Evolutionary conservation across 352 stramenopile species (phyloP), one percentile per base, ranked within the genome.

Genomic region (Bremia lactucae): DNA sequence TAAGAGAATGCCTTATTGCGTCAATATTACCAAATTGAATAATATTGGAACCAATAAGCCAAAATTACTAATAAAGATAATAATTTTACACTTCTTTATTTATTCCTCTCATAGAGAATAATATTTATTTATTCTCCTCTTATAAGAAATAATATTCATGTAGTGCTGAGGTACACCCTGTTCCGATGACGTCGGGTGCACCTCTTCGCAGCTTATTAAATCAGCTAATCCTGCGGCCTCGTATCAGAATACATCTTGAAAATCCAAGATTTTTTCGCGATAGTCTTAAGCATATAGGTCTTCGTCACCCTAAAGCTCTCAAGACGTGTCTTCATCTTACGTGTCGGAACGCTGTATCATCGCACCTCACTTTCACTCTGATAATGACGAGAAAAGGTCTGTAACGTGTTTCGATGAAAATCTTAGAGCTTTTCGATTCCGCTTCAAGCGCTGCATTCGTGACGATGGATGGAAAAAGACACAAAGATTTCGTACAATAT

Each of bases 271-370:
- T n/a, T n/a, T 57, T 59, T 63, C 47, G 3, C 43, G 51, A 28
- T 59, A 65, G 59, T 50, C 55, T 22, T 69, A 59, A 35, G 9
- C 65, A 46, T 31, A 51, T 35, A 21, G 65, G 44, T 31, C 55
- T 40, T 0, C 65, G 57, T 24, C 74, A 61, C 42, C 69, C 69
- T 3, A 70, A 85, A 38, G 70, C 83, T 6, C 63, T 85, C 21
- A 68, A 85, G 53, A 76, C 57, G 38, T 85, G 72, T 62, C 64
- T 85, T 0, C 72, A 85, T 55, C 67, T 82, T 31, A 82, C 73
- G 1, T 83, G 70, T 47, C 62, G 53, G 4, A 67, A 73, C 73
- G 65, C n/a, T 59, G 55, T 2, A 35, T 39, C 1, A 60, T 58
- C 19, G 37, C 42, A 46, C 52, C 46, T 6, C 60, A 62, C 24